Percentiles rank a stretch among this genome's conserved stretches.
Conservation (phyloP, 495 filamentous ascomycete genomes). For the Terfezia boudieri region DNA sequence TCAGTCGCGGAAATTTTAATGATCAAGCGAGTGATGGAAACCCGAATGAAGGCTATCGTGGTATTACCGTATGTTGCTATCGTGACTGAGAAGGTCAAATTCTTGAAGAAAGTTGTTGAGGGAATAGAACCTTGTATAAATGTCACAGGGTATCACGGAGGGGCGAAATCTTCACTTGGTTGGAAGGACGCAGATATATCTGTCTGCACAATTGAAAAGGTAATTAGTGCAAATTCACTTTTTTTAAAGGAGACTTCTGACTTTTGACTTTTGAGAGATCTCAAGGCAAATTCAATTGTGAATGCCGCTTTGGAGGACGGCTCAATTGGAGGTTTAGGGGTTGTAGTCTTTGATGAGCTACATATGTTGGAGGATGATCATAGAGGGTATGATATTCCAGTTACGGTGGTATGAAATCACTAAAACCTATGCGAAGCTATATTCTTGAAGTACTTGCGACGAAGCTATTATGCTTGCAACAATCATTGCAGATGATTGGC, state of each 20-base stretch:
- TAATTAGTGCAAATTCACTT: constrained; percentile 11
- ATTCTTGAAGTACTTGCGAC: constrained; percentile 61
- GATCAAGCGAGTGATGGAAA: constrained; percentile 46
- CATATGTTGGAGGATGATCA: constrained; percentile 66
- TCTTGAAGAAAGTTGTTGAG: constrained; percentile 46
- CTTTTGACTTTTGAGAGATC: background rate
- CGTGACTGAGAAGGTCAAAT: constrained; percentile 63
- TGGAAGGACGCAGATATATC: constrained; percentile 64
- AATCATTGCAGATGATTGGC: constrained; percentile 50
- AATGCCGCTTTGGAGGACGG: constrained; percentile 56
- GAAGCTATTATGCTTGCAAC: constrained; percentile 47
- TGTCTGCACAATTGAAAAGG: constrained; percentile 71
- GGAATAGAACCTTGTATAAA: constrained; percentile 37
- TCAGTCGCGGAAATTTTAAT: constrained; percentile 32
- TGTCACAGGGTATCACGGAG: constrained; percentile 55
- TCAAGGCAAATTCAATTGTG: constrained; percentile 54
- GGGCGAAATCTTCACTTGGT: constrained; percentile 37
- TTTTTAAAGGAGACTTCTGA: constrained; percentile 5
- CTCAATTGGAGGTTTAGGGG: constrained; percentile 37
- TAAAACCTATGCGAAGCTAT: constrained; percentile 21
- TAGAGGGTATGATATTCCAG: constrained; percentile 26
- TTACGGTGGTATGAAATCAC: too few species aligned
- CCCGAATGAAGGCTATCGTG: constrained; percentile 46
- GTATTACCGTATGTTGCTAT: constrained; percentile 68
- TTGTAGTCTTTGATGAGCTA: constrained; percentile 57